These are phyloP conservation scores for Gymnopilus dilepis DNA, from an alignment of 768 basidiomycete genomes.

Conservation along the genomic window DNA sequence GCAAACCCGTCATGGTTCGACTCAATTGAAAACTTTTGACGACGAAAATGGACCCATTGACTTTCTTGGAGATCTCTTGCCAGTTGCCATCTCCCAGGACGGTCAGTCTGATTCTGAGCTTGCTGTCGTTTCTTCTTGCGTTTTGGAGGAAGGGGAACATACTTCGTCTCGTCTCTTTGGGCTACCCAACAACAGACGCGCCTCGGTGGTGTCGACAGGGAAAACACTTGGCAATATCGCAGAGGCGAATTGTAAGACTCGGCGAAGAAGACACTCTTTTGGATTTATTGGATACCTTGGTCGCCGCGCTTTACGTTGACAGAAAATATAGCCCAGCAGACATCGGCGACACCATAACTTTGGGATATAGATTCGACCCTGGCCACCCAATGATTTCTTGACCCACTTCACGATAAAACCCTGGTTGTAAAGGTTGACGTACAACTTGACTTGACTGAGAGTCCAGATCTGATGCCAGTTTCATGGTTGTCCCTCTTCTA, in stretches of 20 bases:
- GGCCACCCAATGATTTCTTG: neutral
- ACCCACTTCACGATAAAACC: neutral
- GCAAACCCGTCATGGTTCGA: neutral
- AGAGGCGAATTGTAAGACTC: neutral
- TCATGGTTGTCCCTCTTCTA: neutral
- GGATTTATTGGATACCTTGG: conserved; percentile 10
- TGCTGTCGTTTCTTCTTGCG: neutral
- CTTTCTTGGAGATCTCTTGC: neutral
- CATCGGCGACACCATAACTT: neutral
- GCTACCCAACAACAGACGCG: conserved; percentile 12
- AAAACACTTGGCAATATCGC: neutral
- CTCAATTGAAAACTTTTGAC: neutral
- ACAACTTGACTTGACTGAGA: neutral
- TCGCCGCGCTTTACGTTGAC: conserved; percentile 6
- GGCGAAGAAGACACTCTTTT: conserved; percentile 22
- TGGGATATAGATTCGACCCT: neutral
- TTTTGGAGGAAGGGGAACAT: conserved; percentile 25
- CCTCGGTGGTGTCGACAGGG: neutral
- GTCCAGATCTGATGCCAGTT: neutral
- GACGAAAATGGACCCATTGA: neutral
- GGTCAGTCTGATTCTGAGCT: conserved; percentile 1
- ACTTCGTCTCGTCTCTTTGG: conserved; percentile 25
- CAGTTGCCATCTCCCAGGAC: neutral
- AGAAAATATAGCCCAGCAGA: neutral
- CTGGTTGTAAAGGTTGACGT: neutral